phyloP scores from a whole-genome alignment of 1,139 yeast genomes.

The Sugiyamaella grinbergsii region DNA sequence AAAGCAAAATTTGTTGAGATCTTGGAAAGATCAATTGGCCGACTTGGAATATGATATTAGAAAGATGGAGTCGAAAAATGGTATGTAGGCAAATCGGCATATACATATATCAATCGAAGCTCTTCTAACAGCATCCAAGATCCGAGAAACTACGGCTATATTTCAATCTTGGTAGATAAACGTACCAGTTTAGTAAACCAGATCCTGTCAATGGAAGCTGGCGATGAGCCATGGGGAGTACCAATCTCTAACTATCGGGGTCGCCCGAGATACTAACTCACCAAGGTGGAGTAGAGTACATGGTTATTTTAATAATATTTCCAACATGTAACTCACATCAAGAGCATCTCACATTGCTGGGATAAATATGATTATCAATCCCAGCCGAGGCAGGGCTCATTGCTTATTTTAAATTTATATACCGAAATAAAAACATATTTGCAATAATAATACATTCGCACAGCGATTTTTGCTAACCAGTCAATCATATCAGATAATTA shows the following conservation, averaged over 20 bases:
- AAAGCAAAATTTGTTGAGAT: conserved; percentile 4
- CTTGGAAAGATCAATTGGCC: conserved; percentile 11
- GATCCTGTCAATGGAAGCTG: conserved; percentile 15
- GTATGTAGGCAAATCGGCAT: neutral
- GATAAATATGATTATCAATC: no score
- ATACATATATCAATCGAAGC: neutral
- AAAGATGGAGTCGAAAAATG: conserved; percentile 12
- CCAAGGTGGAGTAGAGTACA: no score
- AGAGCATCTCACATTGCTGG: no score
- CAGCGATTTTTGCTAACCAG: no score
- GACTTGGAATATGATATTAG: conserved; percentile 12
- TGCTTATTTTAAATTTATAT: no score
- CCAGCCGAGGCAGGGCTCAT: no score
- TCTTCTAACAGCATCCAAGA: neutral
- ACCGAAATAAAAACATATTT: no score
- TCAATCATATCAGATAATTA: no score
- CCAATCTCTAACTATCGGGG: conserved; percentile 1
- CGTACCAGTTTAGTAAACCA: conserved; percentile 1
- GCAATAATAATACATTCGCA: no score
- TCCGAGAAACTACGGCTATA: conserved; percentile 15
- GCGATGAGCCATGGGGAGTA: conserved; percentile 3
- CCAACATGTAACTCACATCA: no score
- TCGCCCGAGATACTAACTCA: conserved; percentile 4
- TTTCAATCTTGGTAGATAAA: conserved; percentile 8
- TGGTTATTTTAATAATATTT: no score